Base-by-base conservation (phyloP, 805 yeast genomes). In the Alloascoidea hylecoeti region DNA sequence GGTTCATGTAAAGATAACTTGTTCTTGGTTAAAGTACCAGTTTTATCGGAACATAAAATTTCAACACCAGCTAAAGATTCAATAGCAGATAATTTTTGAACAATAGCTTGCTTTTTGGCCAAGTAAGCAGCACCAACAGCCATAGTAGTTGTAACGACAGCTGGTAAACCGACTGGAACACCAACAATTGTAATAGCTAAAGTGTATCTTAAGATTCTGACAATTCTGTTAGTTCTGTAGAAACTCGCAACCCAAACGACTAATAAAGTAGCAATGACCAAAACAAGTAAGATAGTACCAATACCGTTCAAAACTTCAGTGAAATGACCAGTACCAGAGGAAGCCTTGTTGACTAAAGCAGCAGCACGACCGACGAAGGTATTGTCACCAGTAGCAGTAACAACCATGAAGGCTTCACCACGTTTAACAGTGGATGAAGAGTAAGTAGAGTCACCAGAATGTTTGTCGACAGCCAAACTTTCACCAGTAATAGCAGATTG, bases 91-190 rank as follows among this genome's bases (percentile, higher is more conserved):
- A 86, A 73, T 63, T 86, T 86, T 68, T 86, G 96, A 55, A 86
- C 96, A 72, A 86, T 86, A 52, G 96, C 96, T 68, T 84, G 84
- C 68, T 85, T 86, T 76, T 85, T 83, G 56, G 96, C 96, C 59
- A 86, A 72, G 80, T 86, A 84, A 60, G 96, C 95, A 63, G 96
- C 96, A 78, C 96, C 96, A 66, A 88, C 96, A 64, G 96, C 96
- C 96, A 86, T 85, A 63, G 96, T 86, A 56, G 95, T 86, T 72
- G 96, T 86, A 51, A 85, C 95, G 58, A 86, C 96, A 62, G 95
- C 95, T 64, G 96, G 96, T 62, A 86, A 77, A 81, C 96, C 96
- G 51, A 86, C 96, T 63, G 96, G 96, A 53, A 86, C 96, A 79
- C 96, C 96, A 54, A 86, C 79, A 66, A 86, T 84, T 70, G 95